Evolutionary conservation across 2,329 filamentous ascomycete genomes (phyloP).

Genomic region (Cytospora chrysosperma): DNA sequence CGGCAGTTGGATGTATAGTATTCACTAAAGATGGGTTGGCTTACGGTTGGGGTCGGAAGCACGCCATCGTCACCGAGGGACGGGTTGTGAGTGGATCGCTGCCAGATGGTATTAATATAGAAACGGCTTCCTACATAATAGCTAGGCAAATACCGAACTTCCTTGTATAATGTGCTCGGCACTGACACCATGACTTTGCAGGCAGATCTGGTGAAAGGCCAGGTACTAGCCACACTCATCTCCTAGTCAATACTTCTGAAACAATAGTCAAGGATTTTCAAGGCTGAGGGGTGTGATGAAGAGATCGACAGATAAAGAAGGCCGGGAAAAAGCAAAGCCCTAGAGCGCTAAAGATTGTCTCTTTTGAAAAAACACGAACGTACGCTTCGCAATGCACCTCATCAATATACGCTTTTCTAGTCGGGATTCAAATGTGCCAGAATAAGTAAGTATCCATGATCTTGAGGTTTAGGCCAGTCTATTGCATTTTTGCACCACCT

Average conservation of each 20-base stretch:
- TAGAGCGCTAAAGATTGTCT: not conserved
- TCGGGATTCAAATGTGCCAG: not conserved
- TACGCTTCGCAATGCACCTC: not conserved
- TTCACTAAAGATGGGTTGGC: not conserved
- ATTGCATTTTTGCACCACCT: too few relatives aligned
- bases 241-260: not conserved
- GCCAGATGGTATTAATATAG: not conserved
- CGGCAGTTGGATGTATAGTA: not conserved
- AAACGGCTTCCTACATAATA: not conserved
- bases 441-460: too few relatives aligned
- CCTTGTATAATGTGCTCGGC: not conserved
- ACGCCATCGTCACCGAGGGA: not conserved
- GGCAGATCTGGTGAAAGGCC: not conserved
- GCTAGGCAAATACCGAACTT: not conserved
- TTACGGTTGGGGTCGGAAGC: not conserved
- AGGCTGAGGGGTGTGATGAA: not conserved
- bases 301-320: not conserved
- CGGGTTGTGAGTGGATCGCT: not conserved
- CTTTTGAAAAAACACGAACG: not conserved
- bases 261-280: not conserved
- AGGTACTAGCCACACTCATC: not conserved
- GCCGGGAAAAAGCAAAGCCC: not conserved
- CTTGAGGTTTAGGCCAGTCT: too few relatives aligned
- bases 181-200: not conserved
- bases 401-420: not conserved